Percentiles rank a stretch among this genome's conserved stretches.
Evolutionary conservation across 2,329 filamentous ascomycete species (phyloP).

Genomic region (Xylaria digitata): DNA sequence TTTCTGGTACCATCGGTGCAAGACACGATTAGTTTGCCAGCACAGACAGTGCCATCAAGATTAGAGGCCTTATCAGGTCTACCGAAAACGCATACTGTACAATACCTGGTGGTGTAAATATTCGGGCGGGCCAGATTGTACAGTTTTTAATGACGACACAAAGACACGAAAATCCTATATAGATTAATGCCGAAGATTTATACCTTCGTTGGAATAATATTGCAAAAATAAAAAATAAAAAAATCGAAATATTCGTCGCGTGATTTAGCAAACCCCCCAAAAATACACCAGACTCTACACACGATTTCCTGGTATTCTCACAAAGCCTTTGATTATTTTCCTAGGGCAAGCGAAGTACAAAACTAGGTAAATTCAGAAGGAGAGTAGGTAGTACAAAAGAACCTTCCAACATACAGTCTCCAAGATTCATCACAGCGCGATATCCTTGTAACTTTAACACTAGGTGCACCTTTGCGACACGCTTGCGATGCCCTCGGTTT

Average conservation of each 20-base stretch:
- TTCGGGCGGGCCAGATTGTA: constrained; percentile 38
- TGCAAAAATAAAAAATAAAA: background rate
- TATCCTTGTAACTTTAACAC: background rate
- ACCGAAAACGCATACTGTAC: constrained; percentile 24
- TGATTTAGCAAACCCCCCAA: background rate
- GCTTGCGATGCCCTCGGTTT: background rate
- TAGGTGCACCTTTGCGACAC: too few relatives aligned
- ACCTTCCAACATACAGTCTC: background rate
- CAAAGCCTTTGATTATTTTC: too few relatives aligned
- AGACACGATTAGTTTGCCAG: constrained; percentile 11
- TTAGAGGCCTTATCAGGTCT: constrained; percentile 8
- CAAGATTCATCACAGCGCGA: background rate
- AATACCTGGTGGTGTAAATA: constrained; percentile 42
- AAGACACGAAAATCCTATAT: constrained; percentile 29
- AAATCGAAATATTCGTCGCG: background rate
- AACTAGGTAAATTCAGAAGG: too few relatives aligned
- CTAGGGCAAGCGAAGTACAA: too few relatives aligned
- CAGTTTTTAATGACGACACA: constrained; percentile 39
- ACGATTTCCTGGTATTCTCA: too few relatives aligned
- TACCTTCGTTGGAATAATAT: constrained; percentile 29
- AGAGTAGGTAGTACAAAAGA: too few relatives aligned
- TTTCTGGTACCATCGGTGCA: constrained; percentile 14
- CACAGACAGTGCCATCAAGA: constrained; percentile 6
- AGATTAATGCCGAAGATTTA: constrained; percentile 35
- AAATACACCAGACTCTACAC: too few relatives aligned